Evolutionary conservation across 371 early-diverging fungal species (phyloP), one percentile per base, ranked within the genome.

Genomic region (Entomophthora muscae): DNA sequence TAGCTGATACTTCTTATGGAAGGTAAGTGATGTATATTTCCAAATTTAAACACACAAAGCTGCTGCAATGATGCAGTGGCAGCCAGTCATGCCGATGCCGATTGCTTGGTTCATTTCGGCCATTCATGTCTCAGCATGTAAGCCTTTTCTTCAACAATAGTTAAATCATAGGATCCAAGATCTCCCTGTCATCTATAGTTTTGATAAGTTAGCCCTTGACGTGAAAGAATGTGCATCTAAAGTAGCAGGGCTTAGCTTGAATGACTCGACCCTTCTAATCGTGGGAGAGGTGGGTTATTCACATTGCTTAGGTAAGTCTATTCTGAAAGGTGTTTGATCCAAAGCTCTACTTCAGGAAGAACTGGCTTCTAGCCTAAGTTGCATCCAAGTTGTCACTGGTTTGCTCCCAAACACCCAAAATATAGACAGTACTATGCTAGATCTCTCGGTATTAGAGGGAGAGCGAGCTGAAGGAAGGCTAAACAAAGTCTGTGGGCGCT

Each of bases 61-160:
- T 96, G 97, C 71, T 96, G 97, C 72, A 91, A 93, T 0, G 97
- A 96, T 68, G 91, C 92, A 68, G 89, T 96, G 0, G 95, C 97
- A 24, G 95, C 93, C 13, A 80, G 86, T 70, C 97, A 96, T 71
- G 84, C 83, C 52, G 65, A 73, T 21, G 84, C 91, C 2, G 90
- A 94, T 61, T 66, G 86, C 23, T 79, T 96, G 42, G 80, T 96
- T 30, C 97, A 96, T 70, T 96, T 88, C 74, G 97, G 97, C 2
- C 82, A 85, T 32, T 83, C 93, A 12, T 96, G 97, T 66, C 75
- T 94, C 32, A 86, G 87, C 68, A 80, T 85, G 85, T 86, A 77
- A 75, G 79, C 72, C 57, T 60, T 63, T 63, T 10, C n/a, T 2
- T 56, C n/a, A 56, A 51, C 42, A 10, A 5, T 33, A 33, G 29